Base-by-base conservation (phyloP, 2,329 filamentous ascomycete species). In the Pseudogymnoascus sp. region DNA sequence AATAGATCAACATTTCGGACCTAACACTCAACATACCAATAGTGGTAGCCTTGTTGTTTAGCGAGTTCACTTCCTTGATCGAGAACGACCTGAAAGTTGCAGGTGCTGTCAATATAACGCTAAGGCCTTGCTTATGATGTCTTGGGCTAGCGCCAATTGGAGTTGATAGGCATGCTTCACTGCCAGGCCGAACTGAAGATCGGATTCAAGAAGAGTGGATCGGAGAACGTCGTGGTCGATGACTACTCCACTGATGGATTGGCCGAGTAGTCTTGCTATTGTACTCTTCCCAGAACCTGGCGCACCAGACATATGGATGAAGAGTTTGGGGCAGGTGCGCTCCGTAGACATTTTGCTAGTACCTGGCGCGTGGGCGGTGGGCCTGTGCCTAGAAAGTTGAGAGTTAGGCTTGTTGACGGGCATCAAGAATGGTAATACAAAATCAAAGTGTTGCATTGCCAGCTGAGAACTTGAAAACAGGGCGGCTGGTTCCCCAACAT, bases 231-330 rank as follows among this genome's bases (percentile, higher is more conserved):
- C 76, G 62, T 77, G 75, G 63, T 76, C 68, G 62, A 78, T 71
- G 35, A 76, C 69, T 1, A 75, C 62, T 3, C 62, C 74, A 37
- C 69, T 63, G 44, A 75, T 68, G 0, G 68, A 67, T 11, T 64
- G 65, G 6, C 66, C 63, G 0, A 77, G 69, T 0, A 72, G 66
- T 10, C 62, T 68, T 1, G 75, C 73, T 13, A 73, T 61, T 1
- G 75, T 76, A 67, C 73, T 76, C 64, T 78, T 77, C 0, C 75
- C 75, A 7, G 74, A 73, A 7, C 76, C 75, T 2, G 76, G 75
- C 5, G 74, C 73, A 4, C 75, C 75, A 2, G 75, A 75, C 73
- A 77, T 76, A 50, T 76, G 74, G 56, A 72, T 69, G 42, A 72
- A 59, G 7, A 70, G 44, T 53, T 53, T 53, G 4, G 14, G 47